These are phyloP conservation scores for Penicillium polonicum DNA, from an alignment of 2,329 filamentous ascomycete genomes.

Conservation along the genomic window DNA sequence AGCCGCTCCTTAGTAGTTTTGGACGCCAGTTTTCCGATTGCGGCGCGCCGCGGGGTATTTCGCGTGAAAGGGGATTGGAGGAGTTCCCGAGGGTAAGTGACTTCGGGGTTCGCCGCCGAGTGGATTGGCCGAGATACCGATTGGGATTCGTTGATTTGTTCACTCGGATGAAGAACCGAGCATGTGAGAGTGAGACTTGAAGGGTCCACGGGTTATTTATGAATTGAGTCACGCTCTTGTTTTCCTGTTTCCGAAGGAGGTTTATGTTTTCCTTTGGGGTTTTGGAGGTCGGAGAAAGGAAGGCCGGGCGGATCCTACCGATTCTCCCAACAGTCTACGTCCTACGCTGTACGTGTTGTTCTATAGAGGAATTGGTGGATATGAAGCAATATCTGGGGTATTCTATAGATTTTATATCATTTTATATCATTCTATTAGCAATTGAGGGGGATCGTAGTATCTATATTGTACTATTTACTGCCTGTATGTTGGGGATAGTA, in stretches of 20 bases:
- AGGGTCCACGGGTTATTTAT: background rate
- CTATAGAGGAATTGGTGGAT: background rate
- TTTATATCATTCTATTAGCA: background rate
- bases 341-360: constrained; percentile 18
- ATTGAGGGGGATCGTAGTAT: background rate
- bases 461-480: background rate
- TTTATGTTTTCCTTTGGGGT: background rate
- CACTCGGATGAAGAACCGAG: constrained; percentile 4
- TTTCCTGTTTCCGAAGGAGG: background rate
- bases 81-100: constrained; percentile 25
- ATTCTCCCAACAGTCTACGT: background rate
- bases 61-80: constrained; percentile 12
- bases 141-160: constrained; percentile 14
- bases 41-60: constrained; percentile 34
- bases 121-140: constrained; percentile 1
- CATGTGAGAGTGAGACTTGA: background rate
- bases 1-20: constrained; percentile 53
- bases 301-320: constrained; percentile 20
- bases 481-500: background rate
- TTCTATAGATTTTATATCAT: background rate
- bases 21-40: constrained; percentile 47
- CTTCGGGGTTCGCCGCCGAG: constrained; percentile 30
- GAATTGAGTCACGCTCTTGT: constrained; percentile 4
- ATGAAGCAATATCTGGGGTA: background rate
- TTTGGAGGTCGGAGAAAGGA: constrained; percentile 9